Conservation (phyloP, 2,329 filamentous ascomycete genomes). For the Arthroderma uncinatum region DNA sequence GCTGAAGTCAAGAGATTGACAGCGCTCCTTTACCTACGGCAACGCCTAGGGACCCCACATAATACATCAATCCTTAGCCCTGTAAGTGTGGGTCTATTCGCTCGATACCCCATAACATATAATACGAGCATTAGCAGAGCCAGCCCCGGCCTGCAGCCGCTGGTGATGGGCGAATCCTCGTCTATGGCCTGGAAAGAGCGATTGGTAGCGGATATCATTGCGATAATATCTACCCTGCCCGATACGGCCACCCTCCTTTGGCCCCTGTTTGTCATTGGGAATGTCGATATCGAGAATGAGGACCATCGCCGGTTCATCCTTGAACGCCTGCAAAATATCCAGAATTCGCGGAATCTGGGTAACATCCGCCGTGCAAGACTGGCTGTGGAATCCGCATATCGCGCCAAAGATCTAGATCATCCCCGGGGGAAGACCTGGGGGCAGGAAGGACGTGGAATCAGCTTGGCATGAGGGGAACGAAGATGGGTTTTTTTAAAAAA, state of each 20-base stretch:
- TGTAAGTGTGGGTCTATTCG: neutral
- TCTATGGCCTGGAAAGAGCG: constrained; percentile 10
- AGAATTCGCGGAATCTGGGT: constrained; percentile 21
- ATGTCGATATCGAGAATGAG: constrained; percentile 18
- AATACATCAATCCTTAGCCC: constrained; percentile 4
- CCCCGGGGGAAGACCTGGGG: constrained; percentile 13
- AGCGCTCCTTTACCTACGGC: constrained; percentile 22
- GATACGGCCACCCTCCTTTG: constrained; percentile 18
- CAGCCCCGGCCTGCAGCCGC: neutral
- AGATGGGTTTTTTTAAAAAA: neutral
- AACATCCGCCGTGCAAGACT: constrained; percentile 19
- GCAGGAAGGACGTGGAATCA: constrained; percentile 9
- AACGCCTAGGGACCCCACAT: constrained; percentile 15
- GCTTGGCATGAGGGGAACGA: constrained; percentile 9
- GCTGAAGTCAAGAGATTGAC: constrained; percentile 23
- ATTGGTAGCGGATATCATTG: constrained; percentile 16
- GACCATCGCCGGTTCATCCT: constrained; percentile 23
- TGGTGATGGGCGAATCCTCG: constrained; percentile 3
- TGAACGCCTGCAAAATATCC: constrained; percentile 18
- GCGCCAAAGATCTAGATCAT: constrained; percentile 13
- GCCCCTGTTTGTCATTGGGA: constrained; percentile 21
- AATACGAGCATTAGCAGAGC: neutral
- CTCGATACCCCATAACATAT: constrained; percentile 2
- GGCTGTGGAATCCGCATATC: constrained; percentile 19
- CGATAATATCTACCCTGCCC: constrained; percentile 17